Evolutionary conservation across 2,329 filamentous ascomycete genomes (phyloP), one percentile per base, ranked within the genome.

Genomic region (Xylaria polymorpha): DNA sequence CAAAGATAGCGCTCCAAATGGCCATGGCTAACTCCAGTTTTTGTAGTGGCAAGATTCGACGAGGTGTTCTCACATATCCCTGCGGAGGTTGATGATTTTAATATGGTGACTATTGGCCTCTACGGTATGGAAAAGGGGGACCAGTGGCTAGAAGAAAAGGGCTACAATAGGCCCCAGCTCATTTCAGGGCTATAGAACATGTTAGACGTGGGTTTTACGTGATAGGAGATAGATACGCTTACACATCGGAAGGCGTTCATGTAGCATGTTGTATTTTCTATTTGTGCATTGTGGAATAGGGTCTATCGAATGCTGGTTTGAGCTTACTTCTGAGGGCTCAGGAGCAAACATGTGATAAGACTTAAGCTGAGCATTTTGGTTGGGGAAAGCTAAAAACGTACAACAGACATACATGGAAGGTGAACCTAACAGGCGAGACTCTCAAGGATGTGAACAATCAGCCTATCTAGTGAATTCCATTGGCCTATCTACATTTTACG

Each of bases 1-100:
- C 35, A 22, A 12, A 20, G 6, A 22, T 14, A 7, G 15, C 3
- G 32, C 32, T 18, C 37, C 15, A 4, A 58, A 57, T 20, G 12
- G 20, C 6, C n/a, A n/a, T 46, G 15, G 20, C 41, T 59, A 9
- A 46, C 41, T 35, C 22, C 1, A 6, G 9, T 32, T 46, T 15
- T 20, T 44, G 7, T 18, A 59, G 56, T 72, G n/a, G 58, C n/a
- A 29, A 41, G 58, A n/a, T 53, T 72, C 4, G 72, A 73, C 22
- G 60, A 57, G 15, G 32, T 72, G 10, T 67, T 74, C 5, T 29
- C 53, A 29, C 61, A 70, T n/a, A 64, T 44, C 0, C 69, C 70
- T 3, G 64, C 58, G 9, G 73, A 76, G 29, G 37, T 76, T n/a
- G 74, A 76, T 29, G 69, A 72, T 20, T 73, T 74, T 29, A 74